These are phyloP conservation scores for Notholithocarpus densiflorus DNA, from an alignment of 306 rosid species.

Conservation along the genomic window DNA sequence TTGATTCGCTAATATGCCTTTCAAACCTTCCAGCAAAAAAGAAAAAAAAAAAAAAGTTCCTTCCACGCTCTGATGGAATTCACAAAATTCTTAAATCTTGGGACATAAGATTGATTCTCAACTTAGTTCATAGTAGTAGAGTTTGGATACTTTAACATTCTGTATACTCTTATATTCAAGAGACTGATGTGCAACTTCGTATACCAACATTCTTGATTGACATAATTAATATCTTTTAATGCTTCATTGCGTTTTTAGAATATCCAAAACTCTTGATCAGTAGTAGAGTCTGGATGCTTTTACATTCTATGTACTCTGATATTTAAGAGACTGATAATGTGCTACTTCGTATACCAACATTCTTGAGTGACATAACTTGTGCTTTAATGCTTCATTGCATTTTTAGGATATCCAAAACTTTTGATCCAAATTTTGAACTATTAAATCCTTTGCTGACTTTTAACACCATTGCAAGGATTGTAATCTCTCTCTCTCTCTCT, in stretches of 20 bases:
- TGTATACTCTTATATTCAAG: not conserved
- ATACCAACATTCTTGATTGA: not conserved
- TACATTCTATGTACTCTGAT: not conserved
- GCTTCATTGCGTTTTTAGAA: no score
- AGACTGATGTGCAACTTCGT: not conserved
- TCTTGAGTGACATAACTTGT: not conserved
- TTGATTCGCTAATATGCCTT: no score
- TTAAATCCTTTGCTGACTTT: not conserved
- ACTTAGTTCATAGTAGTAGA: not conserved
- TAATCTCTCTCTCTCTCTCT: not conserved
- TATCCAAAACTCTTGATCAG: not conserved
- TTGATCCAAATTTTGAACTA: not conserved
- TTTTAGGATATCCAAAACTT: not conserved
- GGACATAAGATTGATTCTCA: not conserved
- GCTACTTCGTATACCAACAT: not conserved
- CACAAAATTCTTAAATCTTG: no score
- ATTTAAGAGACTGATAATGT: not conserved
- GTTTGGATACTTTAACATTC: not conserved
- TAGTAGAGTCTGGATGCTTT: not conserved
- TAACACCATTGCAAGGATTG: not conserved
- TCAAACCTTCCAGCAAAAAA: no score
- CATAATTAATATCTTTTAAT: no score
- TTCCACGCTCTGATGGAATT: no score
- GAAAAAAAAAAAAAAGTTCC: no score
- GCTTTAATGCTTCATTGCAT: not conserved